phyloP scores from a whole-genome alignment of 2,329 filamentous ascomycete species.

The Alternaria alternata region DNA sequence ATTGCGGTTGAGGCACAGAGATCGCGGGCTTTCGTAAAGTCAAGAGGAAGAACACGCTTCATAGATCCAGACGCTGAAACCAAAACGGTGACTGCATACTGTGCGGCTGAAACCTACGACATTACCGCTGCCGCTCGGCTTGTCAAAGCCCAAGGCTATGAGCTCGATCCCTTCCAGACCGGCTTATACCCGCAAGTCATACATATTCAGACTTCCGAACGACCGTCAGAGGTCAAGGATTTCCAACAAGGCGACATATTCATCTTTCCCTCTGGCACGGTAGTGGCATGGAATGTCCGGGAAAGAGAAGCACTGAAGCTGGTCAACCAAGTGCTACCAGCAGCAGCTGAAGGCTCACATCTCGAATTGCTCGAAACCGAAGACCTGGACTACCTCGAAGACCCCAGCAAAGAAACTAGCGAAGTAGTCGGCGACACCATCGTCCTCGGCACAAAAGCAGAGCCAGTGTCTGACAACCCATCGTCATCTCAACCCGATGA shows the following conservation, averaged over 20 bases:
- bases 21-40: slow-evolving; percentile 62
- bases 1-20: slow-evolving; percentile 86
- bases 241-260: slow-evolving; percentile 81
- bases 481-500: slow-evolving; percentile 29
- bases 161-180: slow-evolving; percentile 69
- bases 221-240: slow-evolving; percentile 53
- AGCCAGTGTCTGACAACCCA: slow-evolving; percentile 24
- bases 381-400: slow-evolving; percentile 85
- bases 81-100: slow-evolving; percentile 69
- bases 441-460: slow-evolving; percentile 77
- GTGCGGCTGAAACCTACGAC: slow-evolving; percentile 72
- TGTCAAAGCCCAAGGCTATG: slow-evolving; percentile 66
- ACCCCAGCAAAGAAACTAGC: slow-evolving; percentile 75
- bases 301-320: slow-evolving; percentile 68
- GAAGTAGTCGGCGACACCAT: slow-evolving; percentile 88
- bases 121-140: slow-evolving; percentile 65
- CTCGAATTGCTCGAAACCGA: slow-evolving; percentile 79
- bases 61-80: slow-evolving; percentile 58
- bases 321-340: slow-evolving; percentile 72
- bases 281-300: slow-evolving; percentile 90
- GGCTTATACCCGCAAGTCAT: slow-evolving; percentile 71
- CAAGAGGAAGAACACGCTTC: slow-evolving; percentile 54
- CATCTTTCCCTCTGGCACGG: slow-evolving; percentile 91
- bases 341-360: slow-evolving; percentile 79
- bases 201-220: slow-evolving; percentile 61